Evolutionary conservation across 441 rosid species (phyloP).

Genomic region (Macaranga tanarius): DNA sequence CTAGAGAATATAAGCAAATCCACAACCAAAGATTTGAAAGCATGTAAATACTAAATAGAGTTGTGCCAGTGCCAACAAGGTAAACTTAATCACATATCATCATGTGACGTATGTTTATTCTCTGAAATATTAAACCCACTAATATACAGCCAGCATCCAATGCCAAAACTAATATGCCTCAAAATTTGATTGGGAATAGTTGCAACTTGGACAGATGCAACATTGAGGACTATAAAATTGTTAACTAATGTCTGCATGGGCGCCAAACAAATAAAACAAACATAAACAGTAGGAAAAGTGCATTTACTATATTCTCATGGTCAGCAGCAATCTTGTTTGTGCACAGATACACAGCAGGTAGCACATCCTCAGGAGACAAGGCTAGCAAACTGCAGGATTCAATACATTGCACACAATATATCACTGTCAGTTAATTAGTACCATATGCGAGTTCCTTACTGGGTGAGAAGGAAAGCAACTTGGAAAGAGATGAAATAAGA

Average conservation of each 20-base stretch:
- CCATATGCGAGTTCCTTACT: conserved; percentile 1
- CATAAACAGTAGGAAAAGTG: conserved; percentile 13
- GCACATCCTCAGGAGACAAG: conserved; percentile 80
- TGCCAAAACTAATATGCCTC: background rate
- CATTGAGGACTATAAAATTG: background rate
- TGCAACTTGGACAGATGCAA: background rate
- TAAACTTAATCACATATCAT: conserved; percentile 3
- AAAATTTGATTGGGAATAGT: conserved; percentile 12
- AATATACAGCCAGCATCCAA: background rate
- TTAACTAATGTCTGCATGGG: background rate
- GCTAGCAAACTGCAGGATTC: conserved; percentile 63
- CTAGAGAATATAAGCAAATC: conserved; percentile 2
- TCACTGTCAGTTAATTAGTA: conserved; percentile 17
- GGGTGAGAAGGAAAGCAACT: conserved; percentile 11
- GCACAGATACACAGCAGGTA: conserved; percentile 83
- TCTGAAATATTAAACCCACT: conserved; percentile 2
- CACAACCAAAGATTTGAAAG: conserved; percentile 15
- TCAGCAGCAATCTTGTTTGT: conserved; percentile 83
- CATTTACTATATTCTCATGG: conserved; percentile 73
- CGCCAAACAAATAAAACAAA: conserved; percentile 12
- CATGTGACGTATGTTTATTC: background rate
- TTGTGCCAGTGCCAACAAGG: conserved; percentile 4
- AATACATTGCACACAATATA: conserved; percentile 21
- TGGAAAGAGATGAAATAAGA: conserved; percentile 3
- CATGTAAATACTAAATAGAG: conserved; percentile 8